Evolutionary conservation across 2,329 filamentous ascomycete genomes (phyloP).

Genomic region (Penicillium sp.): DNA sequence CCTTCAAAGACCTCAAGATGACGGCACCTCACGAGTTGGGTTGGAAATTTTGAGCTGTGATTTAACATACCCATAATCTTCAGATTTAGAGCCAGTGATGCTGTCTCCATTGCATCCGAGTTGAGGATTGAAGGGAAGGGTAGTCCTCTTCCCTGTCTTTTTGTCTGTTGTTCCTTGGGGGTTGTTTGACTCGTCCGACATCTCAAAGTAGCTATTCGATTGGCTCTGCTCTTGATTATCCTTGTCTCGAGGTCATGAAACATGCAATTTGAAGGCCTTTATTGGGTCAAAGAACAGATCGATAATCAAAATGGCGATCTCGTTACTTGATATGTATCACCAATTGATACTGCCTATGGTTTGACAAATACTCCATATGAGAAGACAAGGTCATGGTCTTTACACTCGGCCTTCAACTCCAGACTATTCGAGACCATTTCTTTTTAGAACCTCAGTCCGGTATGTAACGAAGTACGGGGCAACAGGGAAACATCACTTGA

Average conservation of each 20-base stretch:
- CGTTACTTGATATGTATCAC: neutral
- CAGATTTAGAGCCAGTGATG: neutral
- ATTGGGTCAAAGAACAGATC: no score
- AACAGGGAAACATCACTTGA: neutral
- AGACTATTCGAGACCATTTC: neutral
- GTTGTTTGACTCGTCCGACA: no score
- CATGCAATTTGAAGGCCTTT: no score
- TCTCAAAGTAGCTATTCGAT: no score
- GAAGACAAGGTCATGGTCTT: neutral
- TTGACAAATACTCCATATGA: neutral
- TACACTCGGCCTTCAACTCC: neutral
- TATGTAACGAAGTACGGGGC: neutral
- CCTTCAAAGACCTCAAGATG: neutral
- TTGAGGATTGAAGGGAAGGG: neutral
- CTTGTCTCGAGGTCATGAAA: no score
- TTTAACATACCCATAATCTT: neutral
- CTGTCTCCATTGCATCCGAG: neutral
- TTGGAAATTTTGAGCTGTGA: neutral
- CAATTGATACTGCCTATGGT: neutral
- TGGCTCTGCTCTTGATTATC: no score
- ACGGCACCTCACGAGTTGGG: neutral
- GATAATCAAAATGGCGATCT: neutral
- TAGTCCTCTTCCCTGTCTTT: neutral
- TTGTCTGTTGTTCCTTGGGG: neutral
- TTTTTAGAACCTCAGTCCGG: neutral